Conservation (phyloP, 2,329 filamentous ascomycete genomes). For the Paracorniculantispora psalliotae region DNA sequence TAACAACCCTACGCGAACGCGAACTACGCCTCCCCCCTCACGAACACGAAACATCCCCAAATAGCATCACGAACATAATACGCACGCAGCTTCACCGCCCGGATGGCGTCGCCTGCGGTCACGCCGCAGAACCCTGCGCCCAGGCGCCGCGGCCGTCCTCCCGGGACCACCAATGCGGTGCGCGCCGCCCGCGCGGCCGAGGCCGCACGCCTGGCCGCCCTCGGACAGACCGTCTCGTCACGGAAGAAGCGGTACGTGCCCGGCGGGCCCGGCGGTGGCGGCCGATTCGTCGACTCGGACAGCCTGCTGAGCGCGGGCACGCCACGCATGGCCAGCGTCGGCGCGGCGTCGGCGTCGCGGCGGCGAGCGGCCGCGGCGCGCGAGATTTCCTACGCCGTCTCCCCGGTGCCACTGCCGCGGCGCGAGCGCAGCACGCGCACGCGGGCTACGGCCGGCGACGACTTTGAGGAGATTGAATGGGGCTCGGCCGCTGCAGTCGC, state of each 20-base stretch:
- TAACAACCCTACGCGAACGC: neutral
- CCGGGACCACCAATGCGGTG: slow-evolving; percentile 37
- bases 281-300: slow-evolving; percentile 74
- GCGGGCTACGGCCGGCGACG: slow-evolving; percentile 46
- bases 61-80: neutral
- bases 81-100: neutral
- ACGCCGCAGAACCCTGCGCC: slow-evolving; percentile 34
- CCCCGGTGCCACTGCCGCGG: slow-evolving; percentile 44
- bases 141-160: slow-evolving; percentile 44
- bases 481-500: slow-evolving; percentile 82
- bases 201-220: slow-evolving; percentile 27
- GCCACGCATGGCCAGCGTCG: slow-evolving; percentile 34
- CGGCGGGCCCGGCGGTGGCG: slow-evolving; percentile 79
- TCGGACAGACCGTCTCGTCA: slow-evolving; percentile 54
- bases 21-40: neutral
- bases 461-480: slow-evolving; percentile 62
- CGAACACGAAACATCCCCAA: neutral
- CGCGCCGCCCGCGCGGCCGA: slow-evolving; percentile 36
- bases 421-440: slow-evolving; percentile 54
- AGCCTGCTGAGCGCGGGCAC: slow-evolving; percentile 45
- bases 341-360: slow-evolving; percentile 30
- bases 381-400: slow-evolving; percentile 34
- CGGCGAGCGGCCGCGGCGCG: slow-evolving; percentile 28
- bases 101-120: slow-evolving; percentile 30
- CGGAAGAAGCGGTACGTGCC: slow-evolving; percentile 78